Evolutionary conservation across 169 alveolate species (phyloP), one percentile per base, ranked within the genome.

Genomic region (Cryptosporidium canis): DNA sequence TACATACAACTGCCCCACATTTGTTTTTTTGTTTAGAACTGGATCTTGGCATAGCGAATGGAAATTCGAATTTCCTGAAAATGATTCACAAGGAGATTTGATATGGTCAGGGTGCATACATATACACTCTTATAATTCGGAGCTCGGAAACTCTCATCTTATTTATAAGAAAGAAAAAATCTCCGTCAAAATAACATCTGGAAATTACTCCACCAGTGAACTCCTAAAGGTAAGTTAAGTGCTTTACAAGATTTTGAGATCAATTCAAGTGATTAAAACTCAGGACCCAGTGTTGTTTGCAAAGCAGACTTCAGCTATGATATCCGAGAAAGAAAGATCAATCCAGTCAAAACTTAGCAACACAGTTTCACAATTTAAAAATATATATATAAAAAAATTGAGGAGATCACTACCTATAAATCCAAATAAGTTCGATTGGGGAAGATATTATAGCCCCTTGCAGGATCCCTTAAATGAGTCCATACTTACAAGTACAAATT

Each of bases 1-100:
- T 6, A 44, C 18, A n/a, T n/a, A n/a, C n/a, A n/a, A n/a, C 53
- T 27, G 29, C 12, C 4, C 39, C 0, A 51, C 3, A 6, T 11
- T 31, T 21, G 9, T 53, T 51, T 43, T 9, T 71, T 16, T 27
- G 35, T 8, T 31, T 58, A 77, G 87, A 77, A 61, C 66, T n/a
- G 87, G 87, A 21, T 45, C 58, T 7, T 77, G 87, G 87, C 39
- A 58, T 58, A 56, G 77, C n/a, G 77, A 77, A 58, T 77, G 87
- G 87, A 61, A 43, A 18, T 58, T 77, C 12, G 72, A 61, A 44
- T 77, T 77, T 24, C 68, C 87, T 41, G 35, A 61, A 41, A 66
- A 77, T 35, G 35, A 58, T 14, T 39, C 53, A 14, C 43, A 47
- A 1, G 12, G 58, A 35, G 44, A 39, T 35, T 43, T 77, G 27